These are phyloP conservation scores for Fraxinus greggii DNA, from an alignment of 305 asterid genomes.

Conservation along the genomic window DNA sequence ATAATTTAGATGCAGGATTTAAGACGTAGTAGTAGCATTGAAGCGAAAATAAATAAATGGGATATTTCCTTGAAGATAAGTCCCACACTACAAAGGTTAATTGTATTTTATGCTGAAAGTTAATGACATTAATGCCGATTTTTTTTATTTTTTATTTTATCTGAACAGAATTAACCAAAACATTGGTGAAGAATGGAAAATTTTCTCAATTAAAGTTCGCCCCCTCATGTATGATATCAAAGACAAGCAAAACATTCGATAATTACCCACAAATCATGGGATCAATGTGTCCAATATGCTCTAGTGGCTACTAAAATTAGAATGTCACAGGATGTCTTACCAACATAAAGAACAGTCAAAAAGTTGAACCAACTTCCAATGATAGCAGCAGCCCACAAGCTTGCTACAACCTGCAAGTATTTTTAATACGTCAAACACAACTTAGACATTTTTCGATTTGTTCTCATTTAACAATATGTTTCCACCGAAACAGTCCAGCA, in stretches of 20 bases:
- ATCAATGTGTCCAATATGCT: neutral
- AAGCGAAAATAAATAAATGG: neutral
- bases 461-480: constrained; percentile 1
- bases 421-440: neutral
- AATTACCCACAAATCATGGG: neutral
- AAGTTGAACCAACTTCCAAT: constrained; percentile 94
- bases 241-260: neutral
- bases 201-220: neutral
- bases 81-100: neutral
- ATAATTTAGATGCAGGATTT: neutral
- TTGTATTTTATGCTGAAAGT: neutral
- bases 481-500: neutral
- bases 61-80: neutral
- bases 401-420: constrained; percentile 51
- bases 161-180: neutral
- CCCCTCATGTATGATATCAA: neutral
- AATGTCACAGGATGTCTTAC: constrained; percentile 35
- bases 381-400: constrained; percentile 71
- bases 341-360: constrained; percentile 63
- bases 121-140: neutral
- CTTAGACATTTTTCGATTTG: constrained; percentile 3
- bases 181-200: neutral
- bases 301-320: neutral
- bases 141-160: neutral
- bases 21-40: neutral